Evolutionary conservation across 2,329 filamentous ascomycete genomes (phyloP).

Genomic region (Shiraia sp.): DNA sequence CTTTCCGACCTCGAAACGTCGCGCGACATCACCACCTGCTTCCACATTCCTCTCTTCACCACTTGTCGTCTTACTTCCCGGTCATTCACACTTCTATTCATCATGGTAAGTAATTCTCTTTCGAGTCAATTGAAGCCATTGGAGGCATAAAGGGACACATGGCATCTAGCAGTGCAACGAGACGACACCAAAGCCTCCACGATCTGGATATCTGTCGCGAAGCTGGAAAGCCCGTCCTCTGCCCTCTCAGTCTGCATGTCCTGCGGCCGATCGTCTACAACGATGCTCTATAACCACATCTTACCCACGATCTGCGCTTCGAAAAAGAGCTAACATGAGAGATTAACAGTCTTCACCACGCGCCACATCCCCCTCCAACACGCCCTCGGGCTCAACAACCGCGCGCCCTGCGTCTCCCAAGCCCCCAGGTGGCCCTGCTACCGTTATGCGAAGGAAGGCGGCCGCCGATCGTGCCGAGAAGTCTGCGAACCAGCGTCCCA

Average conservation of each 20-base stretch:
- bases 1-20: constrained; percentile 20
- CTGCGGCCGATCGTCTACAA: neutral
- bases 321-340: neutral
- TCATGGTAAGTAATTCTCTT: constrained; percentile 22
- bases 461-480: constrained; percentile 98
- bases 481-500: constrained; percentile 88
- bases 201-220: too few relatives aligned
- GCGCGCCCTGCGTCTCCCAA: constrained; percentile 83
- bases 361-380: constrained; percentile 43
- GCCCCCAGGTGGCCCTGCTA: constrained; percentile 90
- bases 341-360: constrained; percentile 28
- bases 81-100: constrained; percentile 8
- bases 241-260: too few relatives aligned
- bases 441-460: constrained; percentile 91
- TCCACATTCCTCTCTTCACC: constrained; percentile 4
- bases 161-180: too few relatives aligned
- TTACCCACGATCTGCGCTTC: too few relatives aligned
- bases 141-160: too few relatives aligned
- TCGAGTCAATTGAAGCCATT: constrained; percentile 4
- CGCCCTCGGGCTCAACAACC: constrained; percentile 66
- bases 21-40: constrained; percentile 7
- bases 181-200: too few relatives aligned
- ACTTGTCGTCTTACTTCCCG: too few relatives aligned
- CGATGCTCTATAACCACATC: too few relatives aligned
- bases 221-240: too few relatives aligned